Evolutionary conservation across 202 grass and related monocot genomes (phyloP).

Genomic region (Zizania palustris): DNA sequence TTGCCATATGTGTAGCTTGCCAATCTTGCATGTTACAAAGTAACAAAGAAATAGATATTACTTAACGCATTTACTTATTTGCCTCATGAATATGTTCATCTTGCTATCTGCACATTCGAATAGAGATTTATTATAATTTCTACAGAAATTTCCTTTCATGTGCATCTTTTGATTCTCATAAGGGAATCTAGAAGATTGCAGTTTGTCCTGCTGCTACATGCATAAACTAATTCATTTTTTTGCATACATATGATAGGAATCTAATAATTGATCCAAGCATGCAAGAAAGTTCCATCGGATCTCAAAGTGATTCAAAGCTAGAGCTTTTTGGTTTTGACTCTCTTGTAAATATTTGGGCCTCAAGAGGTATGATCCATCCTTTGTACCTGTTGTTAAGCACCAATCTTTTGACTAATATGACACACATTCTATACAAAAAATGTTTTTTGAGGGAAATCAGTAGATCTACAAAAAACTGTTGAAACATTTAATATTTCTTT

Average conservation of each 20-base stretch:
- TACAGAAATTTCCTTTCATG: constrained; percentile 3
- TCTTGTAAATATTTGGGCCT: constrained; percentile 99
- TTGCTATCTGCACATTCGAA: not conserved
- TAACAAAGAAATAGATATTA: constrained; percentile 15
- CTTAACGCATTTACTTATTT: constrained; percentile 26
- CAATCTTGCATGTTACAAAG: not conserved
- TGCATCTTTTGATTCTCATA: not conserved
- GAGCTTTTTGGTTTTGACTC: constrained; percentile 99
- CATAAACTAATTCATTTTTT: constrained; percentile 26
- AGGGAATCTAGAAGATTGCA: constrained; percentile 21
- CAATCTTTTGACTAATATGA: constrained; percentile 22
- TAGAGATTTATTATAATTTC: not conserved
- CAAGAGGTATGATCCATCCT: constrained; percentile 63
- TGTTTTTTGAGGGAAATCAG: too few species aligned
- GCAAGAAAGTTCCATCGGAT: constrained; percentile 47
- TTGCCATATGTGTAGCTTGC: not conserved
- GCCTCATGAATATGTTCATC: constrained; percentile 2
- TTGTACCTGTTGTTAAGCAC: constrained; percentile 19
- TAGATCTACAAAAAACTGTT: constrained; percentile 36
- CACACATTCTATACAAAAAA: constrained; percentile 24
- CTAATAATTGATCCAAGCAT: constrained; percentile 54
- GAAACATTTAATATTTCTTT: constrained; percentile 41
- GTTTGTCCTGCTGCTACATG: constrained; percentile 12
- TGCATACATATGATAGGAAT: constrained; percentile 54
- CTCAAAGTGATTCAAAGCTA: constrained; percentile 87